Evolutionary conservation across 148 eudicot genomes (phyloP).

Genomic region (Cornus controversa): DNA sequence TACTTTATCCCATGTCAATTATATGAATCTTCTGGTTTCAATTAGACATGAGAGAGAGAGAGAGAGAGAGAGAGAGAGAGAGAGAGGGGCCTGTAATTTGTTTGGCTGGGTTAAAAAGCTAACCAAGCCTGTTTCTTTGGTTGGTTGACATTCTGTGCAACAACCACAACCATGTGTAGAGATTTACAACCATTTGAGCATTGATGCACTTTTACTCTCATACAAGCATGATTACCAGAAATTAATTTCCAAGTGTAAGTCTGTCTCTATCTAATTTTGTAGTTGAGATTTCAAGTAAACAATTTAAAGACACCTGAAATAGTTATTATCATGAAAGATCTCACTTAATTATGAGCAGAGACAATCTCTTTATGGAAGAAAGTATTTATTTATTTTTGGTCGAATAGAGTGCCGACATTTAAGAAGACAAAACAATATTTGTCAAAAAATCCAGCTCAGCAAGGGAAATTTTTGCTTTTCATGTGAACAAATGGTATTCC

Average conservation of each 20-base stretch:
- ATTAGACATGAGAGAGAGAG: not conserved
- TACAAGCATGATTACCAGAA: too few relatives aligned
- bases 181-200: too few relatives aligned
- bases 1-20: too few relatives aligned
- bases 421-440: not conserved
- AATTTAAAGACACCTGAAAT: not conserved
- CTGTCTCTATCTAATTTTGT: not conserved
- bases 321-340: not conserved
- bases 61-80: not conserved
- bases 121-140: too few relatives aligned
- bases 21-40: too few relatives aligned
- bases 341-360: not conserved
- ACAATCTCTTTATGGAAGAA: not conserved
- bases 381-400: not conserved
- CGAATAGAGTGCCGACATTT: not conserved
- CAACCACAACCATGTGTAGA: too few relatives aligned
- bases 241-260: too few relatives aligned
- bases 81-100: too few relatives aligned
- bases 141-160: too few relatives aligned
- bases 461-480: not conserved
- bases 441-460: not conserved
- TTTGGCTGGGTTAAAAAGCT: too few relatives aligned
- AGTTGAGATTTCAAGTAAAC: not conserved
- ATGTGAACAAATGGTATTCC: not conserved
- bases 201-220: too few relatives aligned